Conservation (phyloP, 768 basidiomycete genomes). For the Trametes punicea region DNA sequence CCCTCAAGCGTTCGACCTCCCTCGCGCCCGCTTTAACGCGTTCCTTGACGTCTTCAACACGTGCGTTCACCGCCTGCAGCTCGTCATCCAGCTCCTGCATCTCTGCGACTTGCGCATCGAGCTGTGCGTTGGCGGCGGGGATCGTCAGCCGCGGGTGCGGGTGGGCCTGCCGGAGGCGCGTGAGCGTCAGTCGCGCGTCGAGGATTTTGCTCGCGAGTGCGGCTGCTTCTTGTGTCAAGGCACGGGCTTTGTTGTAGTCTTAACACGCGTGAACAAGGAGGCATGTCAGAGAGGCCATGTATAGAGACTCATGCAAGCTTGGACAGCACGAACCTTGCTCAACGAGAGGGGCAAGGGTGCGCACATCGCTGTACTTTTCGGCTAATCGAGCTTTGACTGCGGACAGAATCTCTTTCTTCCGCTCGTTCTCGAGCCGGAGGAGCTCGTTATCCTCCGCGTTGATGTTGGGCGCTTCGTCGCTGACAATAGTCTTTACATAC, state of each 20-base stretch:
- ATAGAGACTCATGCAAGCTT: background rate
- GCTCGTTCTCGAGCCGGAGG: constrained; percentile 54
- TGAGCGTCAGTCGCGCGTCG: constrained; percentile 76
- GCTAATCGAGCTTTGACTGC: constrained; percentile 58
- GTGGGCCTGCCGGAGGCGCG: constrained; percentile 76
- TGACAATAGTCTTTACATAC: constrained; percentile 83
- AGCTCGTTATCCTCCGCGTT: constrained; percentile 77
- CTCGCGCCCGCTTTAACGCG: constrained; percentile 53
- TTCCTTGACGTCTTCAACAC: constrained; percentile 54
- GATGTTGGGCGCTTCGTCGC: constrained; percentile 78
- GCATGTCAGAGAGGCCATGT: background rate
- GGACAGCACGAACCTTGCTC: constrained; percentile 51
- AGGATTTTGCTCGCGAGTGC: constrained; percentile 72
- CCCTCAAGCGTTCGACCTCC: constrained; percentile 56
- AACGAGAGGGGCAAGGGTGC: constrained; percentile 60
- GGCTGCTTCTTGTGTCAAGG: constrained; percentile 51
- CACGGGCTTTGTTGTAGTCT: constrained; percentile 62
- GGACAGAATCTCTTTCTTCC: constrained; percentile 70
- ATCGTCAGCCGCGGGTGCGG: constrained; percentile 80
- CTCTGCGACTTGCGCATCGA: constrained; percentile 71
- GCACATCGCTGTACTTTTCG: constrained; percentile 60
- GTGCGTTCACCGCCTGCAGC: constrained; percentile 49
- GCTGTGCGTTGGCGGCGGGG: constrained; percentile 65
- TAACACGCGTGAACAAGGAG: background rate
- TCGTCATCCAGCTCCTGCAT: constrained; percentile 77